Percentiles rank a stretch among this genome's conserved stretches.
phyloP scores from a whole-genome alignment of 495 filamentous ascomycete genomes.

The Zalerion maritima region DNA sequence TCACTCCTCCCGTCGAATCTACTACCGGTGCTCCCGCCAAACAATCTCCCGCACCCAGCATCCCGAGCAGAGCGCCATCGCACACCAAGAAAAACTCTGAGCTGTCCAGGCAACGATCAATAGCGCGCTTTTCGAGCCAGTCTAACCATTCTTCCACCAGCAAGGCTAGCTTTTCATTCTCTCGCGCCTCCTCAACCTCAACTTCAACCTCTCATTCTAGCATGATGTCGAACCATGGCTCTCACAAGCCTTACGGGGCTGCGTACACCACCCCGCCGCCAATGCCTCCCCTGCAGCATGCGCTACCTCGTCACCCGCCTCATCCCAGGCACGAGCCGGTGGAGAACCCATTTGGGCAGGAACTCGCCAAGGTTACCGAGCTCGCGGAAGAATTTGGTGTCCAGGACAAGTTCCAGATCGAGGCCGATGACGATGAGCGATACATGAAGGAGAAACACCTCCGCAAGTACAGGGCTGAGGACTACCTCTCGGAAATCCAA shows the following conservation, averaged over 20 bases:
- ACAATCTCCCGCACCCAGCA: conserved; percentile 39
- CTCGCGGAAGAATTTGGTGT: conserved; percentile 77
- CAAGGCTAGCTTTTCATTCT: conserved; percentile 31
- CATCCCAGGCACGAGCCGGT: conserved; percentile 16
- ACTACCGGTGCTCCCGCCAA: conserved; percentile 18
- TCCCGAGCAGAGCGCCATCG: conserved; percentile 63
- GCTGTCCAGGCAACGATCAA: conserved; percentile 50
- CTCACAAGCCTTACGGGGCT: conserved; percentile 24
- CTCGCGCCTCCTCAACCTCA: conserved; percentile 32
- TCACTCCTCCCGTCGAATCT: conserved; percentile 39
- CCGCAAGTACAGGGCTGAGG: conserved; percentile 58
- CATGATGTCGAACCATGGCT: conserved; percentile 13
- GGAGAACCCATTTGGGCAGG: conserved; percentile 51
- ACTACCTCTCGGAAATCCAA: conserved; percentile 74
- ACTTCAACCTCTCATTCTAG: conserved; percentile 27
- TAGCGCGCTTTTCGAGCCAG: conserved; percentile 34
- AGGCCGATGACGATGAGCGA: conserved; percentile 59
- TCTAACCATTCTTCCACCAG: conserved; percentile 25
- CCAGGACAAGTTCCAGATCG: conserved; percentile 42
- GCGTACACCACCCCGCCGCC: conserved; percentile 6
- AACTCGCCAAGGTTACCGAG: conserved; percentile 60
- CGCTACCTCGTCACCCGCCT: conserved; percentile 10
- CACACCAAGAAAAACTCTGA: conserved; percentile 60
- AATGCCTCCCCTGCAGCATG: conserved; percentile 15
- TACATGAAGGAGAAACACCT: conserved; percentile 51